phyloP scores from a whole-genome alignment of 805 yeast genomes.

The Lachancea cidri region DNA sequence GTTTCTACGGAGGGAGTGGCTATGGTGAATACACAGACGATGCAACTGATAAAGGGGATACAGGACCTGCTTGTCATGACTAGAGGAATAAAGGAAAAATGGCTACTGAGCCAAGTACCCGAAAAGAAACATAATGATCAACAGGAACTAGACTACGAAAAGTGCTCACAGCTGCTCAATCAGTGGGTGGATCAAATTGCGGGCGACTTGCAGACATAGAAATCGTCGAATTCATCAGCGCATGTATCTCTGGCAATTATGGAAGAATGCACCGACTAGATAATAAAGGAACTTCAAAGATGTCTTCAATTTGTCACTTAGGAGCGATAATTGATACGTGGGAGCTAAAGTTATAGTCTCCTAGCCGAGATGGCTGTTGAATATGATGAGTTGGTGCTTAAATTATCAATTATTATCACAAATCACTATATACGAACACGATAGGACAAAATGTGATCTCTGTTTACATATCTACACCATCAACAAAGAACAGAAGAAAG shows the following conservation, averaged over 20 bases:
- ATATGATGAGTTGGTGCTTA: too few species aligned
- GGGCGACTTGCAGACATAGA: background rate
- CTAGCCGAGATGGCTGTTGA: too few species aligned
- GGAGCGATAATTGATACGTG: too few species aligned
- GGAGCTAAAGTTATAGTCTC: too few species aligned
- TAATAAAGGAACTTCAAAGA: too few species aligned
- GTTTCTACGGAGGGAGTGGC: slow-evolving; percentile 26
- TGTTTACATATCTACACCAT: background rate
- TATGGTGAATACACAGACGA: slow-evolving; percentile 28
- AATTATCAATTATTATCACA: too few species aligned
- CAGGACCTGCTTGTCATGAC: slow-evolving; percentile 32
- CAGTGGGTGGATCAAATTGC: slow-evolving; percentile 16
- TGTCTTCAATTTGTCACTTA: too few species aligned
- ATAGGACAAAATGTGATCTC: background rate
- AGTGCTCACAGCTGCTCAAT: slow-evolving; percentile 19
- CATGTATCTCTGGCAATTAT: too few species aligned
- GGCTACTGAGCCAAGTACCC: slow-evolving; percentile 32
- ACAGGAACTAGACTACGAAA: slow-evolving; percentile 13
- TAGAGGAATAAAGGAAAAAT: slow-evolving; percentile 30
- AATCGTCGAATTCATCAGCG: too few species aligned
- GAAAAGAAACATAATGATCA: slow-evolving; percentile 10
- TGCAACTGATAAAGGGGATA: slow-evolving; percentile 30
- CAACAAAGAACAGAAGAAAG: background rate
- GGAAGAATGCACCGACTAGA: too few species aligned
- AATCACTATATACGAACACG: background rate